Conservation (phyloP, 257 asterid species). For the Linderniella brevidens region DNA sequence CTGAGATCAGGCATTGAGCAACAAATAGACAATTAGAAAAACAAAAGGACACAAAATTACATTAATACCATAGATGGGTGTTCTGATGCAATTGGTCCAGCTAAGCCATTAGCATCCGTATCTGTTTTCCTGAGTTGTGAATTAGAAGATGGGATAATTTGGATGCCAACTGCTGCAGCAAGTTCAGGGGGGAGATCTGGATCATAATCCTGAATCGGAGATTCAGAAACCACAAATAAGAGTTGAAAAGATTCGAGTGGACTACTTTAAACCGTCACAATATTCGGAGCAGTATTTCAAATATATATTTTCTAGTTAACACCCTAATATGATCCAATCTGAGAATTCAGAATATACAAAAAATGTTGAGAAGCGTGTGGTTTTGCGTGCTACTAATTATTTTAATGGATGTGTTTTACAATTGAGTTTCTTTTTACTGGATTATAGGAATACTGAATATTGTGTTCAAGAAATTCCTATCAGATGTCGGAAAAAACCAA, state of each 20-base stretch:
- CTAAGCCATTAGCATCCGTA: constrained; percentile 41
- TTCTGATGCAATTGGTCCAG: constrained; percentile 20
- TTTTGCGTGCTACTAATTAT: too few relatives aligned
- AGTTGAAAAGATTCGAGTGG: not conserved
- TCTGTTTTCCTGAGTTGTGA: constrained; percentile 37
- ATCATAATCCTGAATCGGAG: constrained; percentile 70
- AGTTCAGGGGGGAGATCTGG: constrained; percentile 99
- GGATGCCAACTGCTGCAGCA: constrained; percentile 80
- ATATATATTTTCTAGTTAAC: too few relatives aligned
- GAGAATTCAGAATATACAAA: too few relatives aligned
- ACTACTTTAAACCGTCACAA: too few relatives aligned
- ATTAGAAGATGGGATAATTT: constrained; percentile 41
- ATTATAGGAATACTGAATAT: constrained; percentile 1
- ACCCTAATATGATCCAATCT: too few relatives aligned
- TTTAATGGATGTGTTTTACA: too few relatives aligned
- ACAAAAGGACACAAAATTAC: constrained; percentile 1
- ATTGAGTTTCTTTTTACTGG: too few relatives aligned
- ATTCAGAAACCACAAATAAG: constrained; percentile 9
- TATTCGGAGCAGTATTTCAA: too few relatives aligned
- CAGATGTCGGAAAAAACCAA: not conserved
- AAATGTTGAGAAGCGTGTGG: too few relatives aligned
- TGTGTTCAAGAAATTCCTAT: not conserved
- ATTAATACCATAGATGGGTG: constrained; percentile 11
- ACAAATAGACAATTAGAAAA: not conserved
- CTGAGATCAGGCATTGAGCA: not conserved